Conservation (phyloP, 106 monocot species). For the Allium cepa region DNA sequence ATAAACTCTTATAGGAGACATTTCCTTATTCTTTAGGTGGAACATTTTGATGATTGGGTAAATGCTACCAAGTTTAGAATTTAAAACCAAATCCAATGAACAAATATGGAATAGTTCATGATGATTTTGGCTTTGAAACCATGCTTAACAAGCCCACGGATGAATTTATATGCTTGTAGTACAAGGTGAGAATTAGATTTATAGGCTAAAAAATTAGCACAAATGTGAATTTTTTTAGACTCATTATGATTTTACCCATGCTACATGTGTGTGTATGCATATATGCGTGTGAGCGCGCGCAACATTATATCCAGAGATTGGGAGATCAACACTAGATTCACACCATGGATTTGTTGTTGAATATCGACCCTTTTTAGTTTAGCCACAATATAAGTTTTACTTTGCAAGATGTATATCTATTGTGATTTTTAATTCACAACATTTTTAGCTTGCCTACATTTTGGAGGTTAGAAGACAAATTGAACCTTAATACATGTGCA, state of each 20-base stretch:
- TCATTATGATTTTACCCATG: background rate
- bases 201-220: background rate
- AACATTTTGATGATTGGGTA: conserved; percentile 88
- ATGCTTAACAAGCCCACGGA: conserved; percentile 94
- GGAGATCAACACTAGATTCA: conserved; percentile 75
- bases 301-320: conserved; percentile 87
- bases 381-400: too few species aligned
- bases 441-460: too few species aligned
- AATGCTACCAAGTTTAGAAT: conserved; percentile 56
- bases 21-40: conserved; percentile 42
- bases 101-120: conserved; percentile 89
- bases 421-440: too few species aligned
- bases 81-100: conserved; percentile 96
- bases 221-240: background rate
- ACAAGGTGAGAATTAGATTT: conserved; percentile 45
- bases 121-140: conserved; percentile 94
- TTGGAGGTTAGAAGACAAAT: too few species aligned
- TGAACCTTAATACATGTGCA: too few species aligned
- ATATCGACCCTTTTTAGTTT: too few species aligned
- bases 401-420: too few species aligned
- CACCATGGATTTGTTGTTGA: conserved; percentile 97
- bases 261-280: background rate
- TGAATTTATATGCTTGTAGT: conserved; percentile 75
- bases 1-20: conserved; percentile 3
- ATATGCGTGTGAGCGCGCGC: conserved; percentile 16